These are phyloP conservation scores for Tetrapisispora nanseiensis DNA, from an alignment of 805 yeast species.

Conservation along the genomic window DNA sequence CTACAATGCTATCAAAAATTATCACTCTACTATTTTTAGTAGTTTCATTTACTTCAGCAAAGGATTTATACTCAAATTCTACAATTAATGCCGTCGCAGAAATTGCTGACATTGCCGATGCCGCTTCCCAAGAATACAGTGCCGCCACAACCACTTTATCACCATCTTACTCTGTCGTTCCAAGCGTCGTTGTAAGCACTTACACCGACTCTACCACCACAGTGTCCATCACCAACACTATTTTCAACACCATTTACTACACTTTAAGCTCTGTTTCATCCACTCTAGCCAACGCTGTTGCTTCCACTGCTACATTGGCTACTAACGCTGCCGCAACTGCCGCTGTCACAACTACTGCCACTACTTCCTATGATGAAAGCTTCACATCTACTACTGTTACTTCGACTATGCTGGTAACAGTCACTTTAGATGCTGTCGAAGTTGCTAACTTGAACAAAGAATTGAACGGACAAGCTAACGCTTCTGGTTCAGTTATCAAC, in stretches of 20 bases:
- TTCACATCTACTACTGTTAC: slow-evolving; percentile 11
- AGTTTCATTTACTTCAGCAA: slow-evolving; percentile 6
- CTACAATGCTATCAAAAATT: background rate
- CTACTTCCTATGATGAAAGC: background rate
- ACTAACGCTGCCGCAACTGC: slow-evolving; percentile 4
- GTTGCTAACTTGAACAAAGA: background rate
- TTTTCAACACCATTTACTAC: slow-evolving; percentile 6
- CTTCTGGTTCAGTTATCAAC: background rate
- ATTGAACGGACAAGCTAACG: slow-evolving; percentile 1
- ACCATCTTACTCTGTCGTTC: slow-evolving; percentile 12
- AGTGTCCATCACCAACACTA: slow-evolving; percentile 13
- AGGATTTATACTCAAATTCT: slow-evolving; percentile 9
- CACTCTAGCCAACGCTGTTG: slow-evolving; percentile 5
- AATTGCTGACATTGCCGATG: background rate
- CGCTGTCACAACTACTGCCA: slow-evolving; percentile 5
- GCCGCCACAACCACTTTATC: slow-evolving; percentile 13
- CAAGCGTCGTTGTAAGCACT: slow-evolving; percentile 9
- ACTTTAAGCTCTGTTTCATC: slow-evolving; percentile 12
- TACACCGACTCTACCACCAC: slow-evolving; percentile 14
- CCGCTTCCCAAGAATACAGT: background rate
- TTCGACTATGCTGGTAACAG: slow-evolving; percentile 10
- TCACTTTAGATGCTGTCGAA: slow-evolving; percentile 4
- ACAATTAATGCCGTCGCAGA: slow-evolving; percentile 6
- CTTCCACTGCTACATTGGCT: slow-evolving; percentile 8
- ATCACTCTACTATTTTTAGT: slow-evolving; percentile 2